Evolutionary conservation across 2,329 filamentous ascomycete species (phyloP), one percentile per base, ranked within the genome.

Genomic region (Trichoderma sp.): DNA sequence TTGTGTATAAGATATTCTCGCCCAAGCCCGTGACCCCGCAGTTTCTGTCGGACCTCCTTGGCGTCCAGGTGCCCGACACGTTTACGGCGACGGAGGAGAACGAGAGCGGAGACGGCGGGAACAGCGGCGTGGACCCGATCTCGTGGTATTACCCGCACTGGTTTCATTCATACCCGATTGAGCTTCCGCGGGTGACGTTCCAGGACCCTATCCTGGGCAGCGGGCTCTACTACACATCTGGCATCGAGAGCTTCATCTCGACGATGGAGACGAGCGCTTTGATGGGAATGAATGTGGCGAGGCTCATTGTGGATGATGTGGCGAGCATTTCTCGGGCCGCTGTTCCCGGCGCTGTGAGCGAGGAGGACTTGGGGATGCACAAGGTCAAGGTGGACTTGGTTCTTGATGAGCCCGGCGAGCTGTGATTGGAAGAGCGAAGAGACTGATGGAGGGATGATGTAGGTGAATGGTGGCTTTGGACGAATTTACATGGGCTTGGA

Each of bases 181-280:
- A 93, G 72, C 87, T 89, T n/a, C 94, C 94, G 0, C 86, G 93
- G 0, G 89, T 93, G 0, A 94, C 91, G 0, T 99, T 98, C 77
- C 93, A 97, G 72, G 90, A 95, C 69, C 87, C 90, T 3, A 82
- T 89, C 70, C 76, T 97, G 3, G 89, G 87, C 5, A 78, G 85
- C 7, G 87, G 87, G 0, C 74, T 94, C 15, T 95, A 89, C 78
- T 91, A 91, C 75, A 90, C 89, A 0, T 88, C 87, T 12, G 89
- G 87, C 2, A 96, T 98, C 52, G 94, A 98, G 80, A 90, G 90
- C 72, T 97, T 99, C 77, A 96, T 98, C 72, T 95, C 91, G 10
- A 97, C 93, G 0, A 98, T 99, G 95, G 95, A 99, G 83, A 97
- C 95, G 7, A 97, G 90, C 77, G 91, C 92, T 1, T 79, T 98